A percentile compares a stretch with the other conserved stretches of the same genome.
phyloP scores from a whole-genome alignment of 345 rosid species.

The Eucalyptus sp. region DNA sequence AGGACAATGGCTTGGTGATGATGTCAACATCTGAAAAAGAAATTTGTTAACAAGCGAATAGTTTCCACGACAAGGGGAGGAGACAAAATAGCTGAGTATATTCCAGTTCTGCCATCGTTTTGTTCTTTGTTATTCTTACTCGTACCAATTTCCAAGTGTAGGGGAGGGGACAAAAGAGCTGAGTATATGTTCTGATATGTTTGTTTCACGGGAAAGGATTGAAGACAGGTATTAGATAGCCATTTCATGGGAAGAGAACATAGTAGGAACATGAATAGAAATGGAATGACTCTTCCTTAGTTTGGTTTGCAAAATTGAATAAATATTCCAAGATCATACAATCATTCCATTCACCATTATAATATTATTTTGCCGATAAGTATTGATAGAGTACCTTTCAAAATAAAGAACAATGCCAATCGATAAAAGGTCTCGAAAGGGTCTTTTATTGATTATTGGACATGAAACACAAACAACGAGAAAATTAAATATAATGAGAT shows the following conservation, averaged over 20 bases:
- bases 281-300: neutral
- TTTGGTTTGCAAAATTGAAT: neutral
- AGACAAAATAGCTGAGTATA: neutral
- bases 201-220: neutral
- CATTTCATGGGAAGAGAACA: neutral
- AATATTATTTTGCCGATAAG: too few species aligned
- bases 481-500: neutral
- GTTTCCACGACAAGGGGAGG: neutral
- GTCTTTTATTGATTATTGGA: neutral
- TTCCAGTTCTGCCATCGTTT: neutral
- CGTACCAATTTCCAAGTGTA: neutral
- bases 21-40: neutral
- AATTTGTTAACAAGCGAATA: neutral
- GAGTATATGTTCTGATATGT: neutral
- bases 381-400: neutral
- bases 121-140: neutral
- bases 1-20: neutral
- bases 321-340: neutral
- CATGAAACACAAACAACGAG: neutral
- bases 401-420: neutral
- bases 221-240: neutral
- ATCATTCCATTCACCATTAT: neutral
- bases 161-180: neutral
- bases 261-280: neutral
- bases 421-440: neutral